Percentiles rank a stretch among this genome's conserved stretches.
Conservation (phyloP, 768 basidiomycete species). For the Phlebiopsis flavidoalba region DNA sequence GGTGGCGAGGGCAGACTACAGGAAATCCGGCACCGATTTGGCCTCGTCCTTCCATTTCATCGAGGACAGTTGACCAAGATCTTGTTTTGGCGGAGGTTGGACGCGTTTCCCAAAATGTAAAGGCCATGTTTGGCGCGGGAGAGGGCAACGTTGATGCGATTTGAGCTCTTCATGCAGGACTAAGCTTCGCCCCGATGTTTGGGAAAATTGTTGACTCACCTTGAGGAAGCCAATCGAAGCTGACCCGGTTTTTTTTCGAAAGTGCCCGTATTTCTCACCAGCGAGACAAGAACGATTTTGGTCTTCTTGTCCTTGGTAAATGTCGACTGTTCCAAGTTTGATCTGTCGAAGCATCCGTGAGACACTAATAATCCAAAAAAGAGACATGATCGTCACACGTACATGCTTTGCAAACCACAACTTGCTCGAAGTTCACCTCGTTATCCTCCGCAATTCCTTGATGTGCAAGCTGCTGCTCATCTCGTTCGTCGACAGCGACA, state of each 20-base stretch:
- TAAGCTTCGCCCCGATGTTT: background rate
- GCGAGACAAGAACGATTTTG: conserved; percentile 64
- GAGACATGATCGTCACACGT: background rate
- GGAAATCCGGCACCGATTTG: conserved; percentile 50
- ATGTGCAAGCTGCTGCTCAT: conserved; percentile 53
- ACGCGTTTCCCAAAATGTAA: conserved; percentile 66
- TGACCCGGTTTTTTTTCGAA: conserved; percentile 27
- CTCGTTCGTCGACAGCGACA: conserved; percentile 65
- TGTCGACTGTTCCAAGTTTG: conserved; percentile 69
- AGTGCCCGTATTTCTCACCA: conserved; percentile 66
- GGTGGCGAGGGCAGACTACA: conserved; percentile 53
- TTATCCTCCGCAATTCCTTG: conserved; percentile 35
- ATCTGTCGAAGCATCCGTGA: conserved; percentile 35
- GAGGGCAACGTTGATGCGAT: conserved; percentile 48
- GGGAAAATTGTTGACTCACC: conserved; percentile 29
- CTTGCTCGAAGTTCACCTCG: conserved; percentile 33
- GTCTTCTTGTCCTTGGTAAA: conserved; percentile 77
- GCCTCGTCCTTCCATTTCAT: conserved; percentile 46
- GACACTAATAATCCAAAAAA: background rate
- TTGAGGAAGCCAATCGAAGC: conserved; percentile 67
- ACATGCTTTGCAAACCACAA: conserved; percentile 51
- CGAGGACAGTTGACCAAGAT: conserved; percentile 58
- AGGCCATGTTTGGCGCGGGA: conserved; percentile 73
- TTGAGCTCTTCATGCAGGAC: conserved; percentile 3
- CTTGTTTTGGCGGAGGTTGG: conserved; percentile 42